Percentiles rank a stretch among this genome's conserved stretches.
These are phyloP conservation scores for Lyophyllum atratum DNA, from an alignment of 768 basidiomycete genomes.

Conservation along the genomic window DNA sequence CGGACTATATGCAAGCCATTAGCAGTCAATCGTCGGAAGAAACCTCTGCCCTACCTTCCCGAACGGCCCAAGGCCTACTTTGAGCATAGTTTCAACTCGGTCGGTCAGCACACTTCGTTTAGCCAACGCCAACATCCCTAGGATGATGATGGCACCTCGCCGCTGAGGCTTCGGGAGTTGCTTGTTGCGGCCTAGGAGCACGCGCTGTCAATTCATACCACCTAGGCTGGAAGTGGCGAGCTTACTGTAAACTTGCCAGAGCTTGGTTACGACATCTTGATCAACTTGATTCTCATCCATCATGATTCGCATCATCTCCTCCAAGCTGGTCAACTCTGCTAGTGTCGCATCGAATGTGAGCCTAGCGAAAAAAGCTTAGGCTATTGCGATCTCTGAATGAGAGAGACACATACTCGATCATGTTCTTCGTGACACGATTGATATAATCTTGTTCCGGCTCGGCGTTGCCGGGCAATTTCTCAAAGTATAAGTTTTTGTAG, in stretches of 20 bases:
- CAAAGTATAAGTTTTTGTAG: conserved; percentile 88
- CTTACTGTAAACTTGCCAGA: conserved; percentile 97
- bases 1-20: conserved; percentile 51
- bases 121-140: conserved; percentile 96
- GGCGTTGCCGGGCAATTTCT: conserved; percentile 69
- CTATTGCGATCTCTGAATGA: not conserved
- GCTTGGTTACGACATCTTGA: conserved; percentile 80
- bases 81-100: conserved; percentile 81
- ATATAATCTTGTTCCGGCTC: conserved; percentile 74
- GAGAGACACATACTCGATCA: conserved; percentile 76
- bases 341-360: conserved; percentile 90
- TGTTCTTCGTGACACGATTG: conserved; percentile 92
- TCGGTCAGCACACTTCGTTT: conserved; percentile 74
- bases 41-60: conserved; percentile 63
- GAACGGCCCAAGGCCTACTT: conserved; percentile 79
- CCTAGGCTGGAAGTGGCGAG: conserved; percentile 2
- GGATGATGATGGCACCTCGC: conserved; percentile 92
- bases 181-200: conserved; percentile 64
- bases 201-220: not conserved
- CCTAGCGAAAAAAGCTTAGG: conserved; percentile 39
- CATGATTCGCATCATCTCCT: conserved; percentile 96
- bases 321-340: conserved; percentile 93
- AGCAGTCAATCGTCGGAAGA: not conserved
- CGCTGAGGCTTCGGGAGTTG: conserved; percentile 81
- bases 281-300: conserved; percentile 89